Conservation (phyloP, 2,329 filamentous ascomycete species). For the Xylariaceae sp. region DNA sequence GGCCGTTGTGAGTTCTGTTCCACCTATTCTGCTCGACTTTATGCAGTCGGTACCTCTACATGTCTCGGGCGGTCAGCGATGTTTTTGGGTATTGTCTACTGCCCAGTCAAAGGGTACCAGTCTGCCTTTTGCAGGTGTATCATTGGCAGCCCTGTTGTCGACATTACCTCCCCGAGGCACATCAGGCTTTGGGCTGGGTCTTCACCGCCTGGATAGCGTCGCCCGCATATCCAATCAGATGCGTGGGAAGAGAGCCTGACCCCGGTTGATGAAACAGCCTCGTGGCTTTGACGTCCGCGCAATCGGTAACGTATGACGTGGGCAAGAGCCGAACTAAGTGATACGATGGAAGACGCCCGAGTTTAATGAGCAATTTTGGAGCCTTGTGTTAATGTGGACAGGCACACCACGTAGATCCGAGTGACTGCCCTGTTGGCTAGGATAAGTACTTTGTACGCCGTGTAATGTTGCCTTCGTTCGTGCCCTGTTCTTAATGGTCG, state of each 20-base stretch:
- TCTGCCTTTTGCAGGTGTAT: background rate
- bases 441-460: no score
- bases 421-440: no score
- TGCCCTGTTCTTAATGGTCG: no score
- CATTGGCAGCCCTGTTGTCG: no score
- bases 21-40: constrained; percentile 10
- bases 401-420: no score
- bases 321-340: background rate
- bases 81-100: background rate
- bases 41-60: constrained; percentile 12
- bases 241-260: constrained; percentile 1
- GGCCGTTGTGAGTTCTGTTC: no score
- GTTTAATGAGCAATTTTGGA: background rate
- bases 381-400: background rate
- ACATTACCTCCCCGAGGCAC: no score
- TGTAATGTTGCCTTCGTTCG: no score
- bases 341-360: background rate
- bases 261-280: constrained; percentile 10
- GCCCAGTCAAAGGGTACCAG: background rate
- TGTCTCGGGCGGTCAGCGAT: constrained; percentile 5
- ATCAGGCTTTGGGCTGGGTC: background rate
- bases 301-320: constrained; percentile 1
- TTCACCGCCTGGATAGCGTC: background rate
- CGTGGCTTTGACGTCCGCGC: constrained; percentile 4
- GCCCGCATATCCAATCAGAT: constrained; percentile 6